These are phyloP conservation scores for Hygrocybe punicea DNA, from an alignment of 768 basidiomycete species.

Conservation along the genomic window DNA sequence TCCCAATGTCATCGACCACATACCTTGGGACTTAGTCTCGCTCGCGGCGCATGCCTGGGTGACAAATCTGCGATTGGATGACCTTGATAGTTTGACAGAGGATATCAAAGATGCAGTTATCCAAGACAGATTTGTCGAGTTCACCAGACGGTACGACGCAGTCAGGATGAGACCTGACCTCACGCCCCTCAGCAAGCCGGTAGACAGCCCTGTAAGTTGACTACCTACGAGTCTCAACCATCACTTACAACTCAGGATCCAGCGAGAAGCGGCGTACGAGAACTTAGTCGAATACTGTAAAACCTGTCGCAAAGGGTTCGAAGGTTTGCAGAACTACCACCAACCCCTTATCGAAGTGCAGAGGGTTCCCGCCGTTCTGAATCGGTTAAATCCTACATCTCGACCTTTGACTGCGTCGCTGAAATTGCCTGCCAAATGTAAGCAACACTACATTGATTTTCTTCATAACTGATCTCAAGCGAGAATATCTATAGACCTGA, in stretches of 20 bases:
- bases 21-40: conserved; percentile 63
- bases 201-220: conserved; percentile 57
- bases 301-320: conserved; percentile 56
- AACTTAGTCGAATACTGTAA: conserved; percentile 69
- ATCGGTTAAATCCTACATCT: conserved; percentile 58
- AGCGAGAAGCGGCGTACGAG: conserved; percentile 61
- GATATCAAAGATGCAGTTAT: conserved; percentile 63
- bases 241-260: conserved; percentile 1
- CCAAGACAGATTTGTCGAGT: conserved; percentile 75
- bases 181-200: conserved; percentile 67
- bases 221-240: not conserved
- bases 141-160: conserved; percentile 65
- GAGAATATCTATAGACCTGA: conserved; percentile 51
- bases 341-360: conserved; percentile 74
- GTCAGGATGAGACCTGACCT: conserved; percentile 59
- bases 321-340: conserved; percentile 54
- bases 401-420: conserved; percentile 36
- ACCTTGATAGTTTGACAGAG: conserved; percentile 36
- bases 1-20: conserved; percentile 41
- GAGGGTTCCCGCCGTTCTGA: conserved; percentile 47
- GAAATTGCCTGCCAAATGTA: conserved; percentile 59
- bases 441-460: conserved; percentile 18
- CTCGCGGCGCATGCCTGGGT: conserved; percentile 53
- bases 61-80: conserved; percentile 42
- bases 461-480: not conserved